Evolutionary conservation across 2,329 filamentous ascomycete species (phyloP).

Genomic region (Verruconis gallopava): DNA sequence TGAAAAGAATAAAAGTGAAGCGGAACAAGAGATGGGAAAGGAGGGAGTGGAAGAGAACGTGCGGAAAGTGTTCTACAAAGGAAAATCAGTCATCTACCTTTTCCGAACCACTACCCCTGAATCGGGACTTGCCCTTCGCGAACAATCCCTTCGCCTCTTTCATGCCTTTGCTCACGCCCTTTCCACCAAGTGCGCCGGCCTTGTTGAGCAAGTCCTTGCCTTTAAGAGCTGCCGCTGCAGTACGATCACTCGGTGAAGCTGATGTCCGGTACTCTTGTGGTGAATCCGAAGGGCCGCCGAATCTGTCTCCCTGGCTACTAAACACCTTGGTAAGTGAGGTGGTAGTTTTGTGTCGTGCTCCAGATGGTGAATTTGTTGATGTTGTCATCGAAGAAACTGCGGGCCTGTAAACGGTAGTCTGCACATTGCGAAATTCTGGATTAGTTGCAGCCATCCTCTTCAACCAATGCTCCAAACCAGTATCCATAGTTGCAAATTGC

Average conservation of each 20-base stretch:
- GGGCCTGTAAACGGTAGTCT: constrained; percentile 8
- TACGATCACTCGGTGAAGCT: constrained; percentile 20
- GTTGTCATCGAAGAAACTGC: constrained; percentile 1
- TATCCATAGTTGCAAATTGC: constrained; percentile 59
- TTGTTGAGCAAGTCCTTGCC: constrained; percentile 81
- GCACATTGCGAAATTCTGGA: constrained; percentile 39
- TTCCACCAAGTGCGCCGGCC: constrained; percentile 40
- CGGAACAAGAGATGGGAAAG: background rate
- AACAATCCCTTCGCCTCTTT: constrained; percentile 85
- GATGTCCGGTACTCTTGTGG: constrained; percentile 19
- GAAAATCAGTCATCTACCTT: constrained; percentile 71
- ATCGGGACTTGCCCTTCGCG: constrained; percentile 79
- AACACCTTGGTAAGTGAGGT: constrained; percentile 23
- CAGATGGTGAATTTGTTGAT: constrained; percentile 1
- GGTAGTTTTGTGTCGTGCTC: constrained; percentile 21
- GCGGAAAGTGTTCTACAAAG: constrained; percentile 9
- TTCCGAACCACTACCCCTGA: constrained; percentile 52
- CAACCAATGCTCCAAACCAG: constrained; percentile 56
- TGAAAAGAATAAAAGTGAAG: constrained; percentile 1
- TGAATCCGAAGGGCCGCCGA: background rate
- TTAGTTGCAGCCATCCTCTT: constrained; percentile 34
- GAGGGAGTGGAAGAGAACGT: background rate
- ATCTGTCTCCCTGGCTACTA: background rate
- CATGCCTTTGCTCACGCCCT: constrained; percentile 52
- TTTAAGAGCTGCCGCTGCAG: constrained; percentile 17